These are phyloP conservation scores for Lactifluus piperatus DNA, from an alignment of 768 basidiomycete species.

Conservation along the genomic window DNA sequence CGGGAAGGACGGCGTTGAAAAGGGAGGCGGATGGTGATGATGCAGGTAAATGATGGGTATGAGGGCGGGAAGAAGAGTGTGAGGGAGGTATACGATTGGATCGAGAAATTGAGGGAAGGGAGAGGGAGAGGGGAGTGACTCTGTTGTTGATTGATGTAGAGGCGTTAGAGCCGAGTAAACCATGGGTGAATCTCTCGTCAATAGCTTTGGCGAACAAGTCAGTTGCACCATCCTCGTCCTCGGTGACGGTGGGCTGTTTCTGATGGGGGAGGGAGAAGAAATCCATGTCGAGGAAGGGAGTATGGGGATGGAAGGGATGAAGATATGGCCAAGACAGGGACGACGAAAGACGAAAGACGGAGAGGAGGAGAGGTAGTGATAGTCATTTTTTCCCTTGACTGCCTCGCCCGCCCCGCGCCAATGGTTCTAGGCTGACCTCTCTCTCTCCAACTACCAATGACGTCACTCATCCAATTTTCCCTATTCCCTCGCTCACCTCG, in stretches of 20 bases:
- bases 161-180: conserved; percentile 21
- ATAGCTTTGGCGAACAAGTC: conserved; percentile 50
- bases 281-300: conserved; percentile 11
- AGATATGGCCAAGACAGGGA: too few relatives aligned
- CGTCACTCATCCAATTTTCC: conserved; percentile 7
- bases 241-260: conserved; percentile 2
- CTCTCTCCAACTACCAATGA: neutral
- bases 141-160: conserved; percentile 26
- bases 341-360: neutral
- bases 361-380: conserved; percentile 5
- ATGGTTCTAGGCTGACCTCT: conserved; percentile 13
- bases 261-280: conserved; percentile 20
- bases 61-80: conserved; percentile 11
- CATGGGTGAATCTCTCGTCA: conserved; percentile 33
- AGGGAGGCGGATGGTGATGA: conserved; percentile 10
- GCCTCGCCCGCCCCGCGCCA: conserved; percentile 7
- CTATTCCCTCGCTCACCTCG: neutral
- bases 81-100: conserved; percentile 12
- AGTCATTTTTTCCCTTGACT: neutral
- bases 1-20: conserved; percentile 24
- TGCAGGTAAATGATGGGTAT: conserved; percentile 5
- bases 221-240: conserved; percentile 24
- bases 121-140: conserved; percentile 26
- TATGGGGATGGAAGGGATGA: neutral
- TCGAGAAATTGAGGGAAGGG: conserved; percentile 20